Percentiles rank a stretch among this genome's conserved stretches.
phyloP scores from a whole-genome alignment of 2,329 filamentous ascomycete species.

The Plectosphaerella cucumerina region DNA sequence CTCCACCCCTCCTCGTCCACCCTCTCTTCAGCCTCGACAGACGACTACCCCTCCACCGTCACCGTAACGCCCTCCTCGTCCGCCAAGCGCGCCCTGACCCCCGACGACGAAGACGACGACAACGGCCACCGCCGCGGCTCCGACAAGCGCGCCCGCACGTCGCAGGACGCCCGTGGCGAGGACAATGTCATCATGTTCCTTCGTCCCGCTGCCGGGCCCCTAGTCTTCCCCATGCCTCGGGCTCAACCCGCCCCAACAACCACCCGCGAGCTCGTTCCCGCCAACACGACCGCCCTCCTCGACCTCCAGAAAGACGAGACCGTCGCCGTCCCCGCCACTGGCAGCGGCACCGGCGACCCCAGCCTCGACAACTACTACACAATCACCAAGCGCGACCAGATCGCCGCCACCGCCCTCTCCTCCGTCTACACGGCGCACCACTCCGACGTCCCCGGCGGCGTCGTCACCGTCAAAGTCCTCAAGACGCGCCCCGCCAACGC shows the following conservation, averaged over 20 bases:
- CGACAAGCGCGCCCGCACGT: constrained; percentile 35
- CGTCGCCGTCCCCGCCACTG: constrained; percentile 43
- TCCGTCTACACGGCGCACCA: constrained; percentile 53
- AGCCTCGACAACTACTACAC: constrained; percentile 48
- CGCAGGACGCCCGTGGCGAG: constrained; percentile 26
- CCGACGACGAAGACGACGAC: constrained; percentile 36
- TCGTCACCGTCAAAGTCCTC: constrained; percentile 57
- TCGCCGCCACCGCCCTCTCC: constrained; percentile 50
- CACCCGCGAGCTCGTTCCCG: constrained; percentile 33
- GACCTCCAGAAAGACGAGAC: constrained; percentile 47
- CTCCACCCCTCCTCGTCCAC: neutral
- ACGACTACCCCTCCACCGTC: constrained; percentile 15
- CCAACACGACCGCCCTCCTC: constrained; percentile 45
- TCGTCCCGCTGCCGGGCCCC: constrained; percentile 41
- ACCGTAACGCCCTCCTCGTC: constrained; percentile 38
- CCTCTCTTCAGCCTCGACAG: no score
- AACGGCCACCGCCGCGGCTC: no score
- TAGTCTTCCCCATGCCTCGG: constrained; percentile 48
- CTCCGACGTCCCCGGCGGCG: constrained; percentile 46
- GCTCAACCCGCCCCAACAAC: constrained; percentile 12
- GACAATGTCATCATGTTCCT: constrained; percentile 54
- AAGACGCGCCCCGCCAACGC: constrained; percentile 40
- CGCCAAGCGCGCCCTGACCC: constrained; percentile 45
- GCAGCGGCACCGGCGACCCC: constrained; percentile 39
- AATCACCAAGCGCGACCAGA: constrained; percentile 52